A percentile compares a stretch with the other conserved stretches of the same genome.
Evolutionary conservation across 176 grass and related monocot species (phyloP).

Genomic region (Sorghum bicolor): DNA sequence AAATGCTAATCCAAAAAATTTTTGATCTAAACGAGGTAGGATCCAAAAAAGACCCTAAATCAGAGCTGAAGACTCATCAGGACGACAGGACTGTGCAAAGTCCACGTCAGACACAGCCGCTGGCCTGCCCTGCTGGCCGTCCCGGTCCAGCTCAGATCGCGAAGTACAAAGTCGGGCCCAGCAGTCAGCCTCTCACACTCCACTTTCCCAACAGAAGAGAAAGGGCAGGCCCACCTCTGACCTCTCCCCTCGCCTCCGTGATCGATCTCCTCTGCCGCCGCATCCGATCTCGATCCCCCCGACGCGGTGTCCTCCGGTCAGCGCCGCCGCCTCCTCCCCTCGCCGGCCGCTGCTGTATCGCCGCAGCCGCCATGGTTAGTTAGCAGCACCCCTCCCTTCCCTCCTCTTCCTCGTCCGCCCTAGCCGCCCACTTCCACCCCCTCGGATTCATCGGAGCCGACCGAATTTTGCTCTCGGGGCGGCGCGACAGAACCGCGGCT

Average conservation of each 20-base stretch:
- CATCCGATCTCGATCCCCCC: slow-evolving; percentile 26
- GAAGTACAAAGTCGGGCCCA: background rate
- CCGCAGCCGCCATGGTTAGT: slow-evolving; percentile 13
- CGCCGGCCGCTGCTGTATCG: background rate
- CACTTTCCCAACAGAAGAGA: background rate
- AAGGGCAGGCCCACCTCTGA: background rate
- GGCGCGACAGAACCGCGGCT: too few relatives aligned
- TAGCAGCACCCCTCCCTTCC: background rate
- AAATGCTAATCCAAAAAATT: too few relatives aligned
- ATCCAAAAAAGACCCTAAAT: too few relatives aligned
- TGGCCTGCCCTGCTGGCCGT: background rate
- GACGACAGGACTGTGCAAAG: background rate
- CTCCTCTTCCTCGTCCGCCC: background rate
- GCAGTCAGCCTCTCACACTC: background rate
- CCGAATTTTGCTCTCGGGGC: background rate
- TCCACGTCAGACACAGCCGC: background rate
- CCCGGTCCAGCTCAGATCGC: background rate
- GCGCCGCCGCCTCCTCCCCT: slow-evolving; percentile 14
- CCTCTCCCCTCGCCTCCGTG: background rate
- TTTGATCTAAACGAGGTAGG: too few relatives aligned
- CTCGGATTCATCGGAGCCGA: background rate
- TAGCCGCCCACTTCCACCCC: background rate
- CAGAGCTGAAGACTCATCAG: background rate
- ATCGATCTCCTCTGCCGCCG: background rate
- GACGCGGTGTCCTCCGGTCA: slow-evolving; percentile 4